Base-by-base conservation (phyloP, 176 grass and related monocot species). In the Triticum urartu region DNA sequence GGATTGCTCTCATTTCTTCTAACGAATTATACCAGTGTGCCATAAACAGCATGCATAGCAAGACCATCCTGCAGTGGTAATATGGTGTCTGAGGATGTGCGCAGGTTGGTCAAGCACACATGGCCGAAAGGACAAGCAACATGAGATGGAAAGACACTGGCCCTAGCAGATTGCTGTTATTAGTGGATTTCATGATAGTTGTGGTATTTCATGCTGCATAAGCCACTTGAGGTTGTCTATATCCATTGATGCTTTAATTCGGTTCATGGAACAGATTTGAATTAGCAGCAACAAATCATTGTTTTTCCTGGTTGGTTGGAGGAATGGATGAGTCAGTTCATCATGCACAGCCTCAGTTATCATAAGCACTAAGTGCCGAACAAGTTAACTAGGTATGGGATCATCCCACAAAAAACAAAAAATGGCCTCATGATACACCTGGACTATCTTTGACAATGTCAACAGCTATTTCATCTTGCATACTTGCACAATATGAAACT, bases 171-270 rank as follows among this genome's bases (percentile, higher is more conserved):
- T 43, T 72, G 36, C 21, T 25, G 38, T 25, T 43, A 72, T 42
- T 42, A 73, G 38, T 25, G 38, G 33, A 22, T 25, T 73, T 50
- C 30, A 33, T 43, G 38, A 43, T 45, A 73, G 70, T 73, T 73
- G 14, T 73, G 39, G 70, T 45, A 73, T 42, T 45, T 45, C 21
- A 2, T 42, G 70, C 21, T 45, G 21, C 38, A 43, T n/a, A 73
- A 73, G 70, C 38, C 70, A 73, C 38, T 24, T 73, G 70, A 73
- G 70, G 70, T 73, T 43, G 70, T 73, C 39, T 45, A 45, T 43
- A 50, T 50, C 42, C 21, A 21, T 45, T 14, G 70, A 73, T 14
- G 24, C 21, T 73, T 73, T 45, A 43, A 14, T 73, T 73, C 6
- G 70, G 38, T 73, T 73, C 38, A 43, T 24, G 70, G 38, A 45